Base-by-base conservation (phyloP, 2,329 filamentous ascomycete species). In the Penicillium thymicola region DNA sequence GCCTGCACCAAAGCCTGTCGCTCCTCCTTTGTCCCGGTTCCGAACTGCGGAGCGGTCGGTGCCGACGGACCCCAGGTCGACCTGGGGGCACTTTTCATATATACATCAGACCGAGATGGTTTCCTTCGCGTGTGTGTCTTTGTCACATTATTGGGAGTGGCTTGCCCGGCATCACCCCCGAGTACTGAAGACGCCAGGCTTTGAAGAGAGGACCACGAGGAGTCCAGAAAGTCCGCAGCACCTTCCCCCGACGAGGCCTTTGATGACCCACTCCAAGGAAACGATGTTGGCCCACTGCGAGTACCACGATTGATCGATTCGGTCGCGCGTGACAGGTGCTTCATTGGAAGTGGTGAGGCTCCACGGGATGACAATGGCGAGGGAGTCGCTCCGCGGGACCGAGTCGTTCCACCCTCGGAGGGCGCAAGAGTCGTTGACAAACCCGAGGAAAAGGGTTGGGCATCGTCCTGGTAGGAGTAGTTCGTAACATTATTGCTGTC, bases 191-290 rank as follows among this genome's bases (percentile, higher is more conserved):
- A 79, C n/a, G 78, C 78, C 42, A 80, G 61, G 37, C 71, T 76
- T 62, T 79, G 76, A 45, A 80, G 65, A 16, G 78, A 79, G n/a
- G 77, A 76, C 78, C 78, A 81, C 5, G 76, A 74, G 27, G 75
- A 73, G 55, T 78, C 77, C 61, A 78, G 69, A 51, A 79, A 71
- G 62, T 74, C 71, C 45, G 71, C 58, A 23, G 70, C 64, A 44
- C 64, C 60, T 40, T 62, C 63, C 36, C 67, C 67, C 38, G 66
- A 65, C 10, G 68, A 61, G 27, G 67, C 52, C 51, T 68, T 55
- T 48, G 54, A 58, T 45, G 65, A 55, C 41, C 61, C 58, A 58
- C 68, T 55, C 64, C 64, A 55, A 58, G 67, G 67, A 56, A 68
- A 58, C 10, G 70, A 65, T 48, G 55, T 55, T 21, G 52, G 37